A percentile compares a stretch with the other conserved stretches of the same genome.
Evolutionary conservation across 2,329 filamentous ascomycete species (phyloP).

Genomic region (Cladophialophora yegresii): DNA sequence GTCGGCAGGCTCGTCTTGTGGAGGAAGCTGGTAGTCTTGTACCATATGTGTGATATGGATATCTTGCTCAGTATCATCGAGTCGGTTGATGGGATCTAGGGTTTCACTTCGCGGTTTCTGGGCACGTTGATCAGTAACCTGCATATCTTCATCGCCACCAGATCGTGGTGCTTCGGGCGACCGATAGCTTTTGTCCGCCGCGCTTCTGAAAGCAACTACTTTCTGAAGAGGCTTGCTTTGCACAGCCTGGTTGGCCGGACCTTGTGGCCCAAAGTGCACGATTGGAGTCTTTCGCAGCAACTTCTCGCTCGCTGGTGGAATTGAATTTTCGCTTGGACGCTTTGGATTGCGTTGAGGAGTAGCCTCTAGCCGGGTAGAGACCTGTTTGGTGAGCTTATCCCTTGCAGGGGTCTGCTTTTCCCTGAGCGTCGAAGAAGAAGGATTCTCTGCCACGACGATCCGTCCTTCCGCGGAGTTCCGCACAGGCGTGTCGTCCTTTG

Average conservation of each 20-base stretch:
- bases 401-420: background rate
- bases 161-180: background rate
- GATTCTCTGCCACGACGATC: background rate
- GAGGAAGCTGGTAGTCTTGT: background rate
- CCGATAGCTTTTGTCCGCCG: background rate
- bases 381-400: background rate
- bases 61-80: background rate
- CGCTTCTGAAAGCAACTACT: background rate
- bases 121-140: background rate
- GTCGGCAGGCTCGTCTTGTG: background rate
- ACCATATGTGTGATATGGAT: background rate
- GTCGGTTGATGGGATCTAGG: no score
- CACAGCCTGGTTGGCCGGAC: constrained; percentile 27
- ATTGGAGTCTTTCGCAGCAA: constrained; percentile 22
- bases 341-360: constrained; percentile 4
- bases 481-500: background rate
- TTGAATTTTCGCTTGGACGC: constrained; percentile 20
- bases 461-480: background rate
- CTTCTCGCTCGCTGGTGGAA: constrained; percentile 25
- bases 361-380: background rate
- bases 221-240: background rate
- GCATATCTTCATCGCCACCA: background rate
- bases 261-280: constrained; percentile 25
- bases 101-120: background rate
- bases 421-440: background rate